phyloP scores from a whole-genome alignment of 805 yeast genomes.

The Brettanomyces nanus region DNA sequence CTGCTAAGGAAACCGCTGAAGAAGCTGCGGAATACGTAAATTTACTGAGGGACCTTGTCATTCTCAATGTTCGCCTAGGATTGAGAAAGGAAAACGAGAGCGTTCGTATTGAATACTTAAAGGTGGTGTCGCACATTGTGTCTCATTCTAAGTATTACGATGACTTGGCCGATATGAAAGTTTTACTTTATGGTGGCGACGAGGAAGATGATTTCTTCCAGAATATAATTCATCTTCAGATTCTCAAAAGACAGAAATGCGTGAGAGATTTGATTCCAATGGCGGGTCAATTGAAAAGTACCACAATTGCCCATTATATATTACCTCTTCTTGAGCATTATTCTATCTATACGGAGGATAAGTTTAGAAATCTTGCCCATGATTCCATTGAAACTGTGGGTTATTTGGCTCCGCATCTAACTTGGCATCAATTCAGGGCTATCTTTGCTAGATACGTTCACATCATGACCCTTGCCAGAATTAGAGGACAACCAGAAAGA shows the following conservation, averaged over 20 bases:
- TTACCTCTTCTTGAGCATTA: slow-evolving; percentile 82
- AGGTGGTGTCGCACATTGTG: slow-evolving; percentile 58
- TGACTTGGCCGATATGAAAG: slow-evolving; percentile 60
- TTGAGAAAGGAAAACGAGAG: slow-evolving; percentile 53
- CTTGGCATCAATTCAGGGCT: slow-evolving; percentile 78
- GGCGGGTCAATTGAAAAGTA: slow-evolving; percentile 39
- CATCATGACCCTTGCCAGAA: slow-evolving; percentile 14
- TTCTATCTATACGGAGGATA: slow-evolving; percentile 53
- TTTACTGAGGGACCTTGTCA: slow-evolving; percentile 42
- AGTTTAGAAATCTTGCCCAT: slow-evolving; percentile 50
- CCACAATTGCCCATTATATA: slow-evolving; percentile 67
- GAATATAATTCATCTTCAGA: slow-evolving; percentile 75
- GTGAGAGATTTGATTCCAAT: slow-evolving; percentile 50
- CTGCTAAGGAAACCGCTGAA: slow-evolving; percentile 22
- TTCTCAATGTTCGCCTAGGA: slow-evolving; percentile 64
- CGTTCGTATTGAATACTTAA: slow-evolving; percentile 64
- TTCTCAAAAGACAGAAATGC: slow-evolving; percentile 81
- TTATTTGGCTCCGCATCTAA: slow-evolving; percentile 43
- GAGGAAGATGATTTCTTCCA: slow-evolving; percentile 61
- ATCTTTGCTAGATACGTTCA: slow-evolving; percentile 58
- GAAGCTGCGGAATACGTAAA: slow-evolving; percentile 26
- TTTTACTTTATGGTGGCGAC: slow-evolving; percentile 62
- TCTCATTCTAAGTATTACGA: slow-evolving; percentile 30
- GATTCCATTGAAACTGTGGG: slow-evolving; percentile 63
- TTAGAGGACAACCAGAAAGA: slow-evolving; percentile 27